Evolutionary conservation across 2,329 filamentous ascomycete genomes (phyloP), one percentile per base, ranked within the genome.

Genomic region (Lachnum nothofagi): DNA sequence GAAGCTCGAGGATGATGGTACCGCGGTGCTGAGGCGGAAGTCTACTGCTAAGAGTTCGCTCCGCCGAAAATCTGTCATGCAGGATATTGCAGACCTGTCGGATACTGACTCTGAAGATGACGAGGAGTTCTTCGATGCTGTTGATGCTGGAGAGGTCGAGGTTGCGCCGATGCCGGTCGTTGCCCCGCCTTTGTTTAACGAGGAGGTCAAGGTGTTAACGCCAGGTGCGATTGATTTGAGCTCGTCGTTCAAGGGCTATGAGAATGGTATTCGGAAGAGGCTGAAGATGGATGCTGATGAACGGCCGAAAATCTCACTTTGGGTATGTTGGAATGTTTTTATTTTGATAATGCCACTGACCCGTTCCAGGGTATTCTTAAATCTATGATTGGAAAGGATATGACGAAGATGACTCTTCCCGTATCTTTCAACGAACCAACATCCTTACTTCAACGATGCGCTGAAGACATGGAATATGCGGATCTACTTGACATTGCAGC

Each of bases 321-420:
- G 93, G 93, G 91, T 95, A 79, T 70, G 85, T 72, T 16, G 7
- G 10, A 31, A 38, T 23, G 10, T 39, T 46, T 23, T 8, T 42
- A 24, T 35, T 29, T 23, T 8, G 40, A 37, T 16, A 19, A n/a
- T 12, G 29, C 16, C 41, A 42, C 56, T 70, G 54, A 68, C 46
- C 37, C 40, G 23, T 45, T 46, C 7, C 56, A 96, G 91, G 86
- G 86, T 58, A 96, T 98, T 60, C 73, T 98, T 55, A 98, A 97
- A 72, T 97, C 91, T 19, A 97, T 98, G 93, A 95, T 98, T 69
- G 93, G 93, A 55, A 97, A 98, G 68, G 93, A 98, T 65, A 97
- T 98, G 93, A 97, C 93, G 31, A 97, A 94, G 74, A 98, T 98
- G 91, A 97, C 93, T 0, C 73, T 98, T 17, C 93, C 93, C 0